Base-by-base conservation (phyloP, 495 filamentous ascomycete species). In the Podospora pseudopauciseta region DNA sequence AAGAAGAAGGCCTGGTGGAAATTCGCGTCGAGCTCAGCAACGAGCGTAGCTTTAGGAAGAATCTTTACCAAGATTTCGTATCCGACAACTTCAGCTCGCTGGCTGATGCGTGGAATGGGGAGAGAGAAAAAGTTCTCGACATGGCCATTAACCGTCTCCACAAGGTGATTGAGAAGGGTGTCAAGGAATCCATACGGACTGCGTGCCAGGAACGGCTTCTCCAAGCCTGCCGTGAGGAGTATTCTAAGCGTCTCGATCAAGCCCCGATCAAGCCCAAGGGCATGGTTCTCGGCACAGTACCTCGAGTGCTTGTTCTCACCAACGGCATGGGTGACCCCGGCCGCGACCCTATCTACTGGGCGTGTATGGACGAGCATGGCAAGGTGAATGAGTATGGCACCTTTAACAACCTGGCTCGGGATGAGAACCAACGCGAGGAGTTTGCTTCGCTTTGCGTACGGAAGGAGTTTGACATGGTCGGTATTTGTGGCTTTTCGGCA, bases 1-100 rank as follows among this genome's bases (percentile, higher is more conserved):
- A 99, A 78, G 89, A 92, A 71, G 95, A 98, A 74, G 93, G 93
- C 3, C 79, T 98, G 2, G 85, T 98, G 23, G 92, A 97, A 60
- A 90, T 99, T 23, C 86, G 85, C 65, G 84, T 97, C 28, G 84
- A 86, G 18, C 83, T 97, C 64, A 87, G 92, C 70, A 87, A 91
- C 65, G 88, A 91, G 68, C 84, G 88, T 7, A 82, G 88, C 39
- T 92, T 97, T 81, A 87, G 86, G 60, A 83, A 86, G 54, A 85
- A 88, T 58, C 85, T 98, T 1, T 90, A 92, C 74, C 80, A 82
- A n/a, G 89, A 93, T 64, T 93, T 99, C 67, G 88, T 89, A 59
- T 96, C 93, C 0, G 95, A 98, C 73, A 97, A 96, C 76, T 93
- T 91, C 78, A 97, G 94, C 71, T 93, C 97, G 74, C 84, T 95